Evolutionary conservation across 176 grass and related monocot species (phyloP), one percentile per base, ranked within the genome.

Genomic region (Coix lacrymajobi): DNA sequence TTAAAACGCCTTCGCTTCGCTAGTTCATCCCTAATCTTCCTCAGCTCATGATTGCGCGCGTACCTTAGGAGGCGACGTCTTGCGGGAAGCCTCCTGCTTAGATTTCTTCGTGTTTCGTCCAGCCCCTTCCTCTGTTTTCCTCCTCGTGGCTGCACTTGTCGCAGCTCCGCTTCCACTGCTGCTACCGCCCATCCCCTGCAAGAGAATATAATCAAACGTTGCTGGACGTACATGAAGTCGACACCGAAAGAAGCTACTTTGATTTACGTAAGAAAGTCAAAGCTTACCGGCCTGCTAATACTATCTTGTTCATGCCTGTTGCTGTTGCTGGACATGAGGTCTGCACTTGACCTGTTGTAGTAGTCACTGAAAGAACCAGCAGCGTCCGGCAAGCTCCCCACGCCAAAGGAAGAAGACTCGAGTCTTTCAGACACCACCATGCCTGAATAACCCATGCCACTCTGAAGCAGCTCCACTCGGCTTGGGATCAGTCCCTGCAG

Each of bases 91-190:
- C 62, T 78, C 77, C 60, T 82, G 71, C 70, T 88, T 91, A n/a
- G 78, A 70, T 79, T 62, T 91, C 75, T 88, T 91, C 10, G 64
- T 22, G 69, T 66, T 88, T 54, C 46, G 66, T 39, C 39, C 86
- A 46, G 44, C 36, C 32, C 16, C 48, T 58, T 79, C 78, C 63
- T 88, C 86, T 36, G 89, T 39, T 81, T 82, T 88, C 64, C 86
- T 91, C 44, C 77, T 88, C 46, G 81, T 74, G 16, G 56, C 32
- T 52, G 65, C 79, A 66, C 77, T 70, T 28, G 57, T 45, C 24
- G 69, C 79, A 9, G 69, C 68, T 45, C 70, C 81, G 60, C 77
- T 82, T 78, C 46, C 69, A 73, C 64, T 64, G n/a, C 71, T 82
- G 69, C 81, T 72, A 45, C 77, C 58, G 48, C 41, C 24, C 78